Conservation (phyloP, 1,139 yeast species). For the Lodderomyces elongisporus region DNA sequence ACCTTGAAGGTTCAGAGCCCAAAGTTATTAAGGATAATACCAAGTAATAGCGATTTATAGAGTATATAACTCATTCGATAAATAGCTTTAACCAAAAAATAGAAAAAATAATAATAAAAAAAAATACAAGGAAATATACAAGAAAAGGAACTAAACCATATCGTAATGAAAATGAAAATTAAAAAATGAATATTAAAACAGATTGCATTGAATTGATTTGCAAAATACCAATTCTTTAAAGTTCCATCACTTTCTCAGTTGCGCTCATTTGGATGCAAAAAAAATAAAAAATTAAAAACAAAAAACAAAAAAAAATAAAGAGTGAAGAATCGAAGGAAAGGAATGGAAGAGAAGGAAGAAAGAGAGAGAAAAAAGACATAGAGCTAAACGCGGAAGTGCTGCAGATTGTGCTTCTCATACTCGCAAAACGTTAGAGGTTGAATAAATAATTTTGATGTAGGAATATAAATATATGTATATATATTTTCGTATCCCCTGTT, state of each 20-base stretch:
- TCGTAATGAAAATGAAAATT: not conserved
- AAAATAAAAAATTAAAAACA: not conserved
- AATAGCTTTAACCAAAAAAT: too few species aligned
- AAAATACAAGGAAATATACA: not conserved
- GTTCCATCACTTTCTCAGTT: not conserved
- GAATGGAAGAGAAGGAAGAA: too few species aligned
- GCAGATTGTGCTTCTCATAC: too few species aligned
- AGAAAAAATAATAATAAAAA: not conserved
- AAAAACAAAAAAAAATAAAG: not conserved
- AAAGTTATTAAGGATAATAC: conserved; percentile 5
- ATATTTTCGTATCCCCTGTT: too few species aligned
- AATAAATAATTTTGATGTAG: too few species aligned
- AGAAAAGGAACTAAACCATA: not conserved
- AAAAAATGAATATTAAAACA: too few species aligned
- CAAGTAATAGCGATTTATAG: too few species aligned
- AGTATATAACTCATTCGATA: not conserved
- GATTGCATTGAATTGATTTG: not conserved
- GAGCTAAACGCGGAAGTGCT: too few species aligned
- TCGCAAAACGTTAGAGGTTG: too few species aligned
- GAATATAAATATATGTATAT: too few species aligned
- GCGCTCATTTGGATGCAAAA: not conserved
- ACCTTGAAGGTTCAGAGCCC: conserved; percentile 13
- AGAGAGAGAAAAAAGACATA: too few species aligned
- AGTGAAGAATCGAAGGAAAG: not conserved
- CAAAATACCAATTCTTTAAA: not conserved